A percentile compares a stretch with the other conserved stretches of the same genome.
Conservation (phyloP, 306 rosid genomes). For the Hylodesmum podocarpum region DNA sequence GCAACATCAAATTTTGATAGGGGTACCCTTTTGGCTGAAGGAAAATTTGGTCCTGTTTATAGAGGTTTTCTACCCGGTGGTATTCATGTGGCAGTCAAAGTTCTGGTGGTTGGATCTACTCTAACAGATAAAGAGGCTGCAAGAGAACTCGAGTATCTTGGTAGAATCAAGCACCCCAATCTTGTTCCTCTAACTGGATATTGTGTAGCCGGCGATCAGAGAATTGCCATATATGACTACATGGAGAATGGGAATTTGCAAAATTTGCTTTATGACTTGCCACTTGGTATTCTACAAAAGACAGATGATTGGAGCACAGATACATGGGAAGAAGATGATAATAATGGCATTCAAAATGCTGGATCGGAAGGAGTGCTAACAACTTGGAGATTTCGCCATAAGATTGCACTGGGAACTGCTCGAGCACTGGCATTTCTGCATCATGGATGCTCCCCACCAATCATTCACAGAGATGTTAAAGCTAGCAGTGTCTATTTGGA, state of each 20-base stretch:
- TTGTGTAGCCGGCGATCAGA: constrained; percentile 92
- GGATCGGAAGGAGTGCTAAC: constrained; percentile 74
- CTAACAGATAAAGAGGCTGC: constrained; percentile 85
- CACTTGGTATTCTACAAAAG: constrained; percentile 66
- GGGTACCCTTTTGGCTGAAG: constrained; percentile 87
- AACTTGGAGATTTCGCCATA: constrained; percentile 81
- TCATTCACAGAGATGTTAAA: constrained; percentile 77
- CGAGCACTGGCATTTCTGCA: constrained; percentile 88
- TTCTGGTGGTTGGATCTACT: constrained; percentile 79
- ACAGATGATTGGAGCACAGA: constrained; percentile 88
- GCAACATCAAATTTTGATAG: constrained; percentile 87
- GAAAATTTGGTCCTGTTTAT: constrained; percentile 90
- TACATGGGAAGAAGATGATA: constrained; percentile 72
- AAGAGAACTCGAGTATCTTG: constrained; percentile 81
- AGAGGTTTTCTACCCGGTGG: constrained; percentile 86
- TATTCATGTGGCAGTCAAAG: constrained; percentile 85
- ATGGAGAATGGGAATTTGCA: constrained; percentile 95
- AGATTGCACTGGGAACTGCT: constrained; percentile 78
- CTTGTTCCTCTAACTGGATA: constrained; percentile 90
- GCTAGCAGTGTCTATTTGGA: constrained; percentile 91
- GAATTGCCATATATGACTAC: constrained; percentile 86
- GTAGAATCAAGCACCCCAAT: constrained; percentile 86
- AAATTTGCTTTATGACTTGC: constrained; percentile 85
- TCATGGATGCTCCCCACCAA: constrained; percentile 91
- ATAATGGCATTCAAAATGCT: constrained; percentile 57